Conservation (phyloP, 2,329 filamentous ascomycete genomes). For the Cladophialophora carrionii region DNA sequence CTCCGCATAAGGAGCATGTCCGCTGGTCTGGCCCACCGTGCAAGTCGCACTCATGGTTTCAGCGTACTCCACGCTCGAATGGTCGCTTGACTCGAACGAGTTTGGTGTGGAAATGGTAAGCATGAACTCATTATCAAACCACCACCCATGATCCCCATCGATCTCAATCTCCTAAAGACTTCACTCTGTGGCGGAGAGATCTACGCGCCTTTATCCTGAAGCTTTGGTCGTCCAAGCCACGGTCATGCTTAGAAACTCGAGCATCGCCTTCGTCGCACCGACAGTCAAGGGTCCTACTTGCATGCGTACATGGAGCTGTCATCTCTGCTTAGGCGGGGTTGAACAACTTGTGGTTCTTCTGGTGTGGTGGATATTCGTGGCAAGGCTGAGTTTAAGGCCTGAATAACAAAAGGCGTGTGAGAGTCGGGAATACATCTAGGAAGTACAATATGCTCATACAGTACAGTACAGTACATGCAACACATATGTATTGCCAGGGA, state of each 20-base stretch:
- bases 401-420: no score
- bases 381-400: no score
- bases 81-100: background rate
- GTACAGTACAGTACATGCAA: no score
- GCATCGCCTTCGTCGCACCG: background rate
- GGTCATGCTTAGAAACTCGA: background rate
- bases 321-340: no score
- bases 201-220: background rate
- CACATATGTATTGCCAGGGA: no score
- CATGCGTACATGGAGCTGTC: no score
- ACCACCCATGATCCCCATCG: conserved; percentile 3
- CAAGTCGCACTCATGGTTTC: background rate
- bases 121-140: conserved; percentile 12
- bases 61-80: background rate
- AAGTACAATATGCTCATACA: no score
- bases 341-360: no score
- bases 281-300: no score
- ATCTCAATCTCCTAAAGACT: background rate
- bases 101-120: conserved; percentile 3
- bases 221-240: background rate
- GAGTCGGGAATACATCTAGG: no score
- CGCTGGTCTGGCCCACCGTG: conserved; percentile 5
- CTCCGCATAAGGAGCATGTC: conserved; percentile 8
- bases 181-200: background rate
- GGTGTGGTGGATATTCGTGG: no score